These are phyloP conservation scores for Microcera coccophila DNA, from an alignment of 2,329 filamentous ascomycete genomes.

Conservation along the genomic window DNA sequence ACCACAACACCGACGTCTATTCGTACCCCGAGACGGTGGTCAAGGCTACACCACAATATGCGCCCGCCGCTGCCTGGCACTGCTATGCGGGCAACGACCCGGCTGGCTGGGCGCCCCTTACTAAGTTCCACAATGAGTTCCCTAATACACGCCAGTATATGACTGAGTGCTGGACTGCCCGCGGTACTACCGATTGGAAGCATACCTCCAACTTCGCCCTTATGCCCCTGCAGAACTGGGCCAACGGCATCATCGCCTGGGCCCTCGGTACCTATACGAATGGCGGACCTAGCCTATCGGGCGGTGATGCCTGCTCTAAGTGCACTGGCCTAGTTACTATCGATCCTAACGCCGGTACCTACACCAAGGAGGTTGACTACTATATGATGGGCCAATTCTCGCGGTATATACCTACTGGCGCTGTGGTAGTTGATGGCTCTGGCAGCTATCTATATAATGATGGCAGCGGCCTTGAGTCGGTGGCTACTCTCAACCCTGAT, in stretches of 20 bases:
- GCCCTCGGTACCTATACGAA: conserved; percentile 41
- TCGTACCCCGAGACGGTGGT: conserved; percentile 40
- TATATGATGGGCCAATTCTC: conserved; percentile 53
- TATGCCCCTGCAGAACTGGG: conserved; percentile 49
- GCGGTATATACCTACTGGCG: conserved; percentile 45
- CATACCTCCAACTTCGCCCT: conserved; percentile 38
- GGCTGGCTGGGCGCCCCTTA: conserved; percentile 36
- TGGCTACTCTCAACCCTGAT: conserved; percentile 46
- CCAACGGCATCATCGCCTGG: conserved; percentile 42
- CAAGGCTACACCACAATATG: conserved; percentile 28
- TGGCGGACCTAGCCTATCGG: conserved; percentile 40
- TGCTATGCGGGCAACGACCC: conserved; percentile 34
- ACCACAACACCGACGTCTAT: conserved; percentile 37
- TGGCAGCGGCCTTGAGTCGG: conserved; percentile 39
- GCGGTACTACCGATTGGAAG: conserved; percentile 43
- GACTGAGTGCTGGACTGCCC: conserved; percentile 47
- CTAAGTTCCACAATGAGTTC: conserved; percentile 38
- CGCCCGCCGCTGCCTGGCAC: conserved; percentile 39
- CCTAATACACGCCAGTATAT: conserved; percentile 42
- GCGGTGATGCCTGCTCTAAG: conserved; percentile 36
- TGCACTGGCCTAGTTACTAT: conserved; percentile 54
- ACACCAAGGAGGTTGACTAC: conserved; percentile 46
- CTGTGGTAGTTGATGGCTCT: conserved; percentile 38
- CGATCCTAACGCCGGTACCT: conserved; percentile 41
- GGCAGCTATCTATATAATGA: conserved; percentile 43